These are phyloP conservation scores for Malus sylvestris DNA, from an alignment of 306 rosid genomes.

Conservation along the genomic window DNA sequence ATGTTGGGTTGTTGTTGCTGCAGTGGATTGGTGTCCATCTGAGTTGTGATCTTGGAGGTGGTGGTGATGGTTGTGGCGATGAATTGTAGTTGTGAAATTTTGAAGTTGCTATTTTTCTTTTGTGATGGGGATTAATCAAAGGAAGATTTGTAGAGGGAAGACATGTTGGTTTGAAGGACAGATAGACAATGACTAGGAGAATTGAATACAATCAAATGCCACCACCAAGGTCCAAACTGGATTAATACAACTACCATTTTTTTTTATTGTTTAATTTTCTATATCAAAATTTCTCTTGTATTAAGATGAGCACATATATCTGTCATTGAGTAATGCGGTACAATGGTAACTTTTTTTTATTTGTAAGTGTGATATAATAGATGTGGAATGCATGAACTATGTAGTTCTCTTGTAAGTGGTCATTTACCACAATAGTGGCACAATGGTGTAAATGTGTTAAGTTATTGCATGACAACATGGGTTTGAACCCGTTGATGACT, in stretches of 20 bases:
- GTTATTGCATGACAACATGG: too few relatives aligned
- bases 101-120: background rate
- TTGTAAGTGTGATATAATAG: too few relatives aligned
- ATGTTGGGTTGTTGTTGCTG: background rate
- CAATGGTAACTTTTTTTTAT: too few relatives aligned
- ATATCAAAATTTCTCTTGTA: too few relatives aligned
- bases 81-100: background rate
- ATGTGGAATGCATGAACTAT: too few relatives aligned
- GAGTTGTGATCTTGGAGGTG: background rate
- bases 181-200: background rate
- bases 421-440: too few relatives aligned
- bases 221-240: background rate
- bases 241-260: background rate
- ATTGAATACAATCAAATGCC: background rate
- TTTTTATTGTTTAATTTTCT: background rate
- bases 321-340: too few relatives aligned
- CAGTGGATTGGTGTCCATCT: slow-evolving; percentile 12
- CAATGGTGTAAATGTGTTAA: too few relatives aligned
- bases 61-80: background rate
- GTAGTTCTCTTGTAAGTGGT: too few relatives aligned
- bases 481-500: too few relatives aligned
- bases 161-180: background rate
- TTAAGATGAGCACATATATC: too few relatives aligned
- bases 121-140: background rate
- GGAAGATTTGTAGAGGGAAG: background rate